Evolutionary conservation across 2,329 filamentous ascomycete species (phyloP).

Genomic region (Lizonia empirigonia): DNA sequence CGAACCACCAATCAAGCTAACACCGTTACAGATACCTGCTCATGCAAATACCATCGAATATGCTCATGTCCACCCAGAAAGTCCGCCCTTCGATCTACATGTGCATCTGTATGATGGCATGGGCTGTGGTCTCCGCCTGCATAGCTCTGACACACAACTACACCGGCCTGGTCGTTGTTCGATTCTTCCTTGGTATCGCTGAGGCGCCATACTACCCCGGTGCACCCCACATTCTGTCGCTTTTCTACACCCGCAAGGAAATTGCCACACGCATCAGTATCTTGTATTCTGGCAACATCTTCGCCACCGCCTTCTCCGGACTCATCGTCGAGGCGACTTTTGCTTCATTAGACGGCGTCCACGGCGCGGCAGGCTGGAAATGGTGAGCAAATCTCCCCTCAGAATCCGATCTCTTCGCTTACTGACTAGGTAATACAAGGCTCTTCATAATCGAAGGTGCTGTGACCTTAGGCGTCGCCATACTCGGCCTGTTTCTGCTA

Average conservation of each 20-base stretch:
- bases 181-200: slow-evolving; percentile 39
- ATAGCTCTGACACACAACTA: slow-evolving; percentile 38
- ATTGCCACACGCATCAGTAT: slow-evolving; percentile 30
- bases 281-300: slow-evolving; percentile 19
- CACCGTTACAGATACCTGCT: slow-evolving; percentile 23
- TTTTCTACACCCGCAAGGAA: slow-evolving; percentile 66
- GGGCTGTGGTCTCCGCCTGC: slow-evolving; percentile 39
- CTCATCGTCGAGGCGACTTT: slow-evolving; percentile 27
- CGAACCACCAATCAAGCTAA: background rate
- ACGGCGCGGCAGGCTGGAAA: slow-evolving; percentile 24
- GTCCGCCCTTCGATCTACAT: slow-evolving; percentile 44
- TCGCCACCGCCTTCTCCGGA: slow-evolving; percentile 19
- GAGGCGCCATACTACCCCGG: slow-evolving; percentile 62
- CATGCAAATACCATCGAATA: slow-evolving; percentile 51
- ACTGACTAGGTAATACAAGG: background rate
- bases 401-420: too few species aligned
- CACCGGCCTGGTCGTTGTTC: slow-evolving; percentile 34
- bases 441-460: slow-evolving; percentile 35
- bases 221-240: slow-evolving; percentile 63
- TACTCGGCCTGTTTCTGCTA: slow-evolving; percentile 48
- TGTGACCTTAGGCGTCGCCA: slow-evolving; percentile 35
- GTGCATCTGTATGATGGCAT: slow-evolving; percentile 36
- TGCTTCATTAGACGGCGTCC: slow-evolving; percentile 19
- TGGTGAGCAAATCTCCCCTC: too few species aligned
- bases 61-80: slow-evolving; percentile 48